Conservation (phyloP, 2,329 filamentous ascomycete genomes). For the Fusarium lateritium region DNA sequence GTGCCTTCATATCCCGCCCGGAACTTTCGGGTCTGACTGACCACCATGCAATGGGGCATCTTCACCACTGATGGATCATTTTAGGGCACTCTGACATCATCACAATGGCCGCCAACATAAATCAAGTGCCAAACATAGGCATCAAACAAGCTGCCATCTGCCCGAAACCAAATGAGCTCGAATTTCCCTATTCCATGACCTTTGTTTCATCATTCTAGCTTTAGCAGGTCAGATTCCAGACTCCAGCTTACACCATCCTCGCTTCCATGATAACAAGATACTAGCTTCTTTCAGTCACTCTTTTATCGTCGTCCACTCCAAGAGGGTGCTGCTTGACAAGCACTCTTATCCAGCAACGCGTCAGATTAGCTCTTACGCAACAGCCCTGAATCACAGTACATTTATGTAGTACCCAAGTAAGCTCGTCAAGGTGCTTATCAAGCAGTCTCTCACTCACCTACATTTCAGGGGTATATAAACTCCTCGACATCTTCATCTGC, state of each 20-base stretch:
- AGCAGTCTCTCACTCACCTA: conserved; percentile 10
- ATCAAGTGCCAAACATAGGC: not conserved
- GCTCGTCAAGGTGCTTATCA: conserved; percentile 13
- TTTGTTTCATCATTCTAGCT: conserved; percentile 1
- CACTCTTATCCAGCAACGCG: conserved; percentile 1
- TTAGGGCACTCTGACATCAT: conserved; percentile 17
- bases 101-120: not conserved
- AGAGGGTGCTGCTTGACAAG: conserved; percentile 11
- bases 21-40: conserved; percentile 2
- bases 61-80: conserved; percentile 5
- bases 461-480: conserved; percentile 26
- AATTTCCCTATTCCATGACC: not conserved
- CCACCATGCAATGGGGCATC: conserved; percentile 16
- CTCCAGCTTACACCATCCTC: conserved; percentile 31
- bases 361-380: not conserved
- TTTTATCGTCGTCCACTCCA: conserved; percentile 3
- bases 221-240: conserved; percentile 31
- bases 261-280: conserved; percentile 11
- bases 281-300: conserved; percentile 25
- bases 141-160: not conserved
- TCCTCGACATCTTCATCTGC: not conserved
- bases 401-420: conserved; percentile 1
- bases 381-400: not conserved
- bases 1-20: not conserved
- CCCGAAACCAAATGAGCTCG: not conserved